Conservation (phyloP, 257 asterid genomes). For the Fraxinus cuspidata region DNA sequence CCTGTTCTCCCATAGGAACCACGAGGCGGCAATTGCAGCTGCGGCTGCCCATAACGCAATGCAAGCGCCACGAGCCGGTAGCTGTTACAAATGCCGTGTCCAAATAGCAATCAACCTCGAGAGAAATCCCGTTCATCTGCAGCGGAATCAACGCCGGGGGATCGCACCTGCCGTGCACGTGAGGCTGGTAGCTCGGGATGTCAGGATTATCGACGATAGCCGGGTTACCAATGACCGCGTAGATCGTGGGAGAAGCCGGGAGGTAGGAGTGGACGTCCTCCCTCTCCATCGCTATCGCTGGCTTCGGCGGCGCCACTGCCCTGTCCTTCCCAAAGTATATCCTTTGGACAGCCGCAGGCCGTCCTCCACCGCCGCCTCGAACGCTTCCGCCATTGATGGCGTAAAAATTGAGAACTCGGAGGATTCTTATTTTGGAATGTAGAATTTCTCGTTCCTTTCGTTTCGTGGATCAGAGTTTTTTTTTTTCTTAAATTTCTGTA, state of each 20-base stretch:
- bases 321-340: constrained; percentile 81
- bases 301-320: constrained; percentile 85
- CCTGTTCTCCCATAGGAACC: constrained; percentile 96
- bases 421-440: background rate
- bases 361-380: constrained; percentile 81
- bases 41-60: constrained; percentile 84
- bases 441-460: background rate
- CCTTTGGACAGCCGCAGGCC: constrained; percentile 85
- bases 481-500: background rate
- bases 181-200: constrained; percentile 96
- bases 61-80: constrained; percentile 87
- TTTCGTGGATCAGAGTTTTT: constrained; percentile 4
- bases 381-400: constrained; percentile 67
- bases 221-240: constrained; percentile 80
- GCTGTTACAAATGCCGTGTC: constrained; percentile 79
- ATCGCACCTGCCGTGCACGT: constrained; percentile 92
- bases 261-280: constrained; percentile 38
- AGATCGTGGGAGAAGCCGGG: constrained; percentile 78
- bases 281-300: constrained; percentile 61
- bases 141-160: constrained; percentile 94
- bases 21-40: constrained; percentile 79
- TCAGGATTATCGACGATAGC: constrained; percentile 90
- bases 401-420: background rate
- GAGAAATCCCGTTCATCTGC: constrained; percentile 71
- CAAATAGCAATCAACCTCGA: constrained; percentile 61